Percentiles rank a stretch among this genome's conserved stretches.
Conservation (phyloP, 2,329 filamentous ascomycete species). For the Diaporthe sp. region DNA sequence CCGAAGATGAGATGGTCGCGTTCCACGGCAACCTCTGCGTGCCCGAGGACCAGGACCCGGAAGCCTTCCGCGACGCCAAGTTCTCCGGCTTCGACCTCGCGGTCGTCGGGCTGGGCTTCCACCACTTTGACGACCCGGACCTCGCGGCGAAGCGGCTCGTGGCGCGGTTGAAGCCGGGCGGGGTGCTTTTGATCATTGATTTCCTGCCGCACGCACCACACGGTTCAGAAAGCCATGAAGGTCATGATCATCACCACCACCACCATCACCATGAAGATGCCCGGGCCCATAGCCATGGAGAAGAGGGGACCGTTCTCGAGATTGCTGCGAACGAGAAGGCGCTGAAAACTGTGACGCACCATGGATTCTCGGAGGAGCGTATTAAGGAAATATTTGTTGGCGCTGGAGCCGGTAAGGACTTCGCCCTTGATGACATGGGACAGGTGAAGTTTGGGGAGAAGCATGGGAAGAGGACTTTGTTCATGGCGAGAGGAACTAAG, state of each 20-base stretch:
- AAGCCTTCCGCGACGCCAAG: conserved; percentile 68
- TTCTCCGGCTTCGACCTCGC: conserved; percentile 79
- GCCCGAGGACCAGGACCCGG: conserved; percentile 59
- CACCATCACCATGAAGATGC: not conserved
- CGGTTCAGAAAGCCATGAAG: not conserved
- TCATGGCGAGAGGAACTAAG: conserved; percentile 65
- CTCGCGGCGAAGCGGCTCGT: conserved; percentile 70
- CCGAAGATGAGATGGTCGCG: conserved; percentile 65
- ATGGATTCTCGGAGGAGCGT: conserved; percentile 73
- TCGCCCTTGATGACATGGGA: conserved; percentile 66
- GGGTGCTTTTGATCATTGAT: conserved; percentile 76
- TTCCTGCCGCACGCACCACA: conserved; percentile 67
- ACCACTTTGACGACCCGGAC: conserved; percentile 76
- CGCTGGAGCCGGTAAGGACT: conserved; percentile 71
- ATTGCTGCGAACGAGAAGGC: conserved; percentile 35
- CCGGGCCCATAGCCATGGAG: not conserved
- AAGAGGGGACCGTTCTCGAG: not conserved
- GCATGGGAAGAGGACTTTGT: conserved; percentile 56
- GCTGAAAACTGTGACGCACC: conserved; percentile 69
- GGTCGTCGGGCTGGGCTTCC: conserved; percentile 68
- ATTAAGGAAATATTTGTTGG: conserved; percentile 71
- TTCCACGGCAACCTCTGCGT: conserved; percentile 69
- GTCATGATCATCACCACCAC: not conserved
- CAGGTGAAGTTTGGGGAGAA: conserved; percentile 33
- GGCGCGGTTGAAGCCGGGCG: conserved; percentile 73